These are phyloP conservation scores for Hymenoscyphus repandus DNA, from an alignment of 2,329 filamentous ascomycete genomes.

Conservation along the genomic window DNA sequence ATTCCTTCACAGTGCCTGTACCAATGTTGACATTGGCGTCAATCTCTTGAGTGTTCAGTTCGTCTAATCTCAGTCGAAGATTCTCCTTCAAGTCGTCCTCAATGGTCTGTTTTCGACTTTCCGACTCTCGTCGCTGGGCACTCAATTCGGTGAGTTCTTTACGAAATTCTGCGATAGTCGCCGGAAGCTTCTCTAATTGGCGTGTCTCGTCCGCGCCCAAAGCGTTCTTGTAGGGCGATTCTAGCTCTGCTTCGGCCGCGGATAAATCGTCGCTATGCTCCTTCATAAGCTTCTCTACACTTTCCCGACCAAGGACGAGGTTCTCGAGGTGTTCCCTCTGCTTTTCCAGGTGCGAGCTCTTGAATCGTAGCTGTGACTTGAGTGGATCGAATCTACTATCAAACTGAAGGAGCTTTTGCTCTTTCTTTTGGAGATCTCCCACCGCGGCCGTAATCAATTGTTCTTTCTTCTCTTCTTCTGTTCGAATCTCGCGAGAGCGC, in stretches of 20 bases:
- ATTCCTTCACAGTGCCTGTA: constrained; percentile 66
- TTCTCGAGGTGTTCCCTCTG: constrained; percentile 69
- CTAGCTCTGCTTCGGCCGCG: constrained; percentile 74
- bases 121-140: constrained; percentile 67
- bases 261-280: constrained; percentile 69
- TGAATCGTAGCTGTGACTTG: constrained; percentile 68
- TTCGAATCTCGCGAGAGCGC: constrained; percentile 60
- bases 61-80: constrained; percentile 78
- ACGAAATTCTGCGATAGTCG: constrained; percentile 66
- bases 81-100: constrained; percentile 89
- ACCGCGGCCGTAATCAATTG: constrained; percentile 86
- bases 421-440: constrained; percentile 75
- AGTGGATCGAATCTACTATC: constrained; percentile 80
- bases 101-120: constrained; percentile 74
- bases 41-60: constrained; percentile 71
- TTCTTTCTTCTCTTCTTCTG: constrained; percentile 70
- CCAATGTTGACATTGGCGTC: constrained; percentile 60
- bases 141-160: constrained; percentile 73
- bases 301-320: constrained; percentile 58
- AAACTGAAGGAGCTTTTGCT: constrained; percentile 71
- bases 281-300: constrained; percentile 70
- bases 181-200: constrained; percentile 67
- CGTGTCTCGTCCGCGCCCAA: constrained; percentile 77
- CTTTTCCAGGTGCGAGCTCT: constrained; percentile 68
- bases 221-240: constrained; percentile 87